These are phyloP conservation scores for Apiotrichum sp. DNA, from an alignment of 1,284 basidiomycete genomes.

Conservation along the genomic window DNA sequence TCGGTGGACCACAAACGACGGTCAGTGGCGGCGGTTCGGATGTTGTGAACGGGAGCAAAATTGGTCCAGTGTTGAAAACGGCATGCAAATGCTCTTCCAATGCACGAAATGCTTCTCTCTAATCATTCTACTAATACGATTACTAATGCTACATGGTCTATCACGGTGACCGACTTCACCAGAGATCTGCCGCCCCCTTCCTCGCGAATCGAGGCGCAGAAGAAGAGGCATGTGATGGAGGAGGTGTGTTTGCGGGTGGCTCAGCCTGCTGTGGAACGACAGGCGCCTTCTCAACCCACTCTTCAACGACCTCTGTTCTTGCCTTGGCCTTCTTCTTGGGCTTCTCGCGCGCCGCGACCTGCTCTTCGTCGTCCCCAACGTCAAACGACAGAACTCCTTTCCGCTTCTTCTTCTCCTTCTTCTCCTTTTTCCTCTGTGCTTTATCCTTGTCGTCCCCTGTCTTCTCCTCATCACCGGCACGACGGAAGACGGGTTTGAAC, in stretches of 20 bases:
- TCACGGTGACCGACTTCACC: constrained; percentile 18
- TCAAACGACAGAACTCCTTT: constrained; percentile 63
- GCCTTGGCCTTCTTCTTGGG: constrained; percentile 42
- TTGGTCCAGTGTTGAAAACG: background rate
- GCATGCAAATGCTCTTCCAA: background rate
- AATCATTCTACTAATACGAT: too few relatives aligned
- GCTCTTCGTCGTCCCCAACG: constrained; percentile 53
- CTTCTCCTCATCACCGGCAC: constrained; percentile 9
- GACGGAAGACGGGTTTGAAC: constrained; percentile 58
- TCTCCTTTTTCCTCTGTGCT: constrained; percentile 46
- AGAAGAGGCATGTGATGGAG: background rate
- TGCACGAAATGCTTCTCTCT: too few relatives aligned
- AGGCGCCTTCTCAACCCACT: constrained; percentile 50
- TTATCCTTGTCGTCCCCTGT: constrained; percentile 42
- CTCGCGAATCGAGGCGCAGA: constrained; percentile 7
- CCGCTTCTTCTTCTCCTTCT: constrained; percentile 43
- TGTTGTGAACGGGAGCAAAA: constrained; percentile 9
- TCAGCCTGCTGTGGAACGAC: background rate
- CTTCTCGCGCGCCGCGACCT: constrained; percentile 19
- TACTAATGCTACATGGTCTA: background rate
- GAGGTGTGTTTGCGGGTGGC: too few relatives aligned
- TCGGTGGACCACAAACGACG: background rate
- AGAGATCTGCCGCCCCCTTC: constrained; percentile 43
- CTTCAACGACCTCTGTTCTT: constrained; percentile 47
- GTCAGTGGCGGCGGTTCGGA: constrained; percentile 1